These are phyloP conservation scores for Leptomonas pyrrhocoris DNA, from an alignment of 208 protist species.

Conservation along the genomic window DNA sequence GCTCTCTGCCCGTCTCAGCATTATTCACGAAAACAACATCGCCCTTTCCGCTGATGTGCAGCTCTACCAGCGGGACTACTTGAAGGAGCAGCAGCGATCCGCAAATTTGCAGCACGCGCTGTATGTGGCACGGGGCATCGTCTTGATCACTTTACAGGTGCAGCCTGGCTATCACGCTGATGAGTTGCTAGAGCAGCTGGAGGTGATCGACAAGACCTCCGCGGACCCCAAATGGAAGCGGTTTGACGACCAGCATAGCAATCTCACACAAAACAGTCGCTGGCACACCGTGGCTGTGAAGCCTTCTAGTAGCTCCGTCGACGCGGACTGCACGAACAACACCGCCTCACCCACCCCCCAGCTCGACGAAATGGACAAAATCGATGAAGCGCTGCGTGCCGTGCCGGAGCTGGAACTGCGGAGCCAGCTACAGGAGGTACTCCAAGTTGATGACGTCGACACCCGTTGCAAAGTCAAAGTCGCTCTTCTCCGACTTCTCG, in stretches of 20 bases:
- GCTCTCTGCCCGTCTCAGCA: slow-evolving; percentile 69
- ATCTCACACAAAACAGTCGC: background rate
- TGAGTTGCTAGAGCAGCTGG: slow-evolving; percentile 3
- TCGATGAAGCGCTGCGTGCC: slow-evolving; percentile 16
- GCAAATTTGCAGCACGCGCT: slow-evolving; percentile 52
- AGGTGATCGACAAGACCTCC: slow-evolving; percentile 4
- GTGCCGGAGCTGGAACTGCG: slow-evolving; percentile 32
- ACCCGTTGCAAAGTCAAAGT: slow-evolving; percentile 27
- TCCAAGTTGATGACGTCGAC: slow-evolving; percentile 34
- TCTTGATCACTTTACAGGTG: slow-evolving; percentile 58
- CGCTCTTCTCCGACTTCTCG: slow-evolving; percentile 36
- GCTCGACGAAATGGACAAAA: slow-evolving; percentile 7
- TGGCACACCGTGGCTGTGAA: background rate
- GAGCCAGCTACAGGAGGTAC: slow-evolving; percentile 39
- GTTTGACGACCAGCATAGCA: background rate
- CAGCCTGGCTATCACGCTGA: slow-evolving; percentile 1
- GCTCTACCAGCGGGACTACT: slow-evolving; percentile 56
- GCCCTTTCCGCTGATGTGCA: slow-evolving; percentile 53
- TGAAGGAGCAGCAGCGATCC: slow-evolving; percentile 42
- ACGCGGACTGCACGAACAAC: background rate
- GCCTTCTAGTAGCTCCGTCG: background rate
- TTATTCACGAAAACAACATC: slow-evolving; percentile 80
- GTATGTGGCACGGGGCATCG: slow-evolving; percentile 44
- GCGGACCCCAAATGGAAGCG: background rate
- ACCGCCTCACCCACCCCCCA: background rate